Evolutionary conservation across 768 basidiomycete genomes (phyloP), one percentile per base, ranked within the genome.

Genomic region (Sarcomyxa edulis): DNA sequence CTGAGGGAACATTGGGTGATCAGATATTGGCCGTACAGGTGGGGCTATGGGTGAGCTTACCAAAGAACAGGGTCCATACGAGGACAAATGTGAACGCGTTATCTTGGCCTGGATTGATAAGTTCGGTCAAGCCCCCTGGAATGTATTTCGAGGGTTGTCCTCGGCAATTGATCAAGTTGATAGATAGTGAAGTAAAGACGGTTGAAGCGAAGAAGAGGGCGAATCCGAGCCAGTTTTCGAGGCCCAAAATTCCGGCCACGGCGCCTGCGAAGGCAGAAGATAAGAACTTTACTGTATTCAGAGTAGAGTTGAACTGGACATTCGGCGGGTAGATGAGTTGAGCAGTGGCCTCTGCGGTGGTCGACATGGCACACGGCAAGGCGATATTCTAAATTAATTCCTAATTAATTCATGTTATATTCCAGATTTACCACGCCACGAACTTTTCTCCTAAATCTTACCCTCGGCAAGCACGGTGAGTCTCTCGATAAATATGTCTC

Each of bases 11-110:
- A 31, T 11, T 23, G 42, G 29, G 29, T 12, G 12, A 22, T 37
- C 2, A 29, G 23, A 11, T 37, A 16, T 23, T 9, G 8, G 18
- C 18, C 25, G 18, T 27, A 9, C 15, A 15, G 14, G 12, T 12
- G n/a, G 5, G 25, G 9, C 11, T 14, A 12, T 10, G 28, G 7
- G 23, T 9, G 3, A 10, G 62, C 84, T 43, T 50, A 90, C 88
- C 93, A 57, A 88, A 95, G 58, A 93, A 87, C 39, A 95, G 65
- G 24, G 93, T 97, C 93, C 93, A 97, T 15, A 86, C 83, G 20
- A 96, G 74, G 42, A 97, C 74, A 52, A 94, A 97, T 3, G 90
- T 89, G 52, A 91, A 89, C 12, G 83, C 65, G 47, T 91, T 93
- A 60, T 96, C 93, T 60, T 92, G 87, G 7, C 90, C 90, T 0